Conservation (phyloP, 1,139 yeast genomes). For the Ogataea hybrid region DNA sequence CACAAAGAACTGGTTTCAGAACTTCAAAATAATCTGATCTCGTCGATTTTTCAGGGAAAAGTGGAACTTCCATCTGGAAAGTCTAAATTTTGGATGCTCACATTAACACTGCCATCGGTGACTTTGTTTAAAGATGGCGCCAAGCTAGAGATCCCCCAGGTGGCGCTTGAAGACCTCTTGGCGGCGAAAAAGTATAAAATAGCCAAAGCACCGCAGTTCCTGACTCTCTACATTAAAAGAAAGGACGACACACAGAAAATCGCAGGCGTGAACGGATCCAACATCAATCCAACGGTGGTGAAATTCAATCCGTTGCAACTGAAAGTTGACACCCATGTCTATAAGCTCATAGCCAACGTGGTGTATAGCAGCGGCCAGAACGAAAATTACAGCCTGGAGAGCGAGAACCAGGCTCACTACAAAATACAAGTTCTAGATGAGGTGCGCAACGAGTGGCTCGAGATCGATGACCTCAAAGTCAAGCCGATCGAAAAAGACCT, state of each 20-base stretch:
- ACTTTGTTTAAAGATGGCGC: too few relatives aligned
- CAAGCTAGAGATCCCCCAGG: too few relatives aligned
- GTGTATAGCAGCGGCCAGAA: conserved; percentile 33
- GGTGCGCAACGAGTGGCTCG: conserved; percentile 50
- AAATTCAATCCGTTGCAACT: conserved; percentile 49
- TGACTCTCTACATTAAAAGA: conserved; percentile 59
- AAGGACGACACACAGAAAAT: conserved; percentile 36
- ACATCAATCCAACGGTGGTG: conserved; percentile 62
- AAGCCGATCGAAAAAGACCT: conserved; percentile 53
- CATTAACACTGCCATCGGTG: too few relatives aligned
- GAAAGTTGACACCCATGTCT: conserved; percentile 33
- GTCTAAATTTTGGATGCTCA: too few relatives aligned
- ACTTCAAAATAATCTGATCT: too few relatives aligned
- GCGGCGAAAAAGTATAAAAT: too few relatives aligned
- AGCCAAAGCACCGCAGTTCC: too few relatives aligned
- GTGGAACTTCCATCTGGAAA: too few relatives aligned
- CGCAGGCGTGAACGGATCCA: conserved; percentile 35
- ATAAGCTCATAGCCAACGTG: conserved; percentile 51
- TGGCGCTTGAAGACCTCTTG: too few relatives aligned
- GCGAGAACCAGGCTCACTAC: conserved; percentile 36
- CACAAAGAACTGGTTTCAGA: too few relatives aligned
- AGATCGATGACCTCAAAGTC: conserved; percentile 51
- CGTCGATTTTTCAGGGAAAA: too few relatives aligned
- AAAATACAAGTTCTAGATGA: conserved; percentile 49
- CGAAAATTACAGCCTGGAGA: conserved; percentile 7